Evolutionary conservation across 2,329 filamentous ascomycete species (phyloP).

Genomic region (Cladophialophora exuberans): DNA sequence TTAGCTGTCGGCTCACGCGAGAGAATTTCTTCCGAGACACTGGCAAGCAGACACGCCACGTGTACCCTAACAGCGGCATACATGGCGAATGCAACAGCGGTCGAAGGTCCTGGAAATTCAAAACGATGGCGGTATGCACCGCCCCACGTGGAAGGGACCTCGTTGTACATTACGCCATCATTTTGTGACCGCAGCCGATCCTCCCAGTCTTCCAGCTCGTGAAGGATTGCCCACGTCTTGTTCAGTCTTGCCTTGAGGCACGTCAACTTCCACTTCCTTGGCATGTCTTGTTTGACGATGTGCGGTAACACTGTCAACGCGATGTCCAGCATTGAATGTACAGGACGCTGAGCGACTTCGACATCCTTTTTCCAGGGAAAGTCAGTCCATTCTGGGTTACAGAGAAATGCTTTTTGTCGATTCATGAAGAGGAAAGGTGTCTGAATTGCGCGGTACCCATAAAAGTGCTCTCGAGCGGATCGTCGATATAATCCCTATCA

Average conservation of each 20-base stretch:
- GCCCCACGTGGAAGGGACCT: conserved; percentile 17
- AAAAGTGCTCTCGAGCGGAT: conserved; percentile 20
- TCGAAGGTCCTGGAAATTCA: conserved; percentile 15
- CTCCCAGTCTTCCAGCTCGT: conserved; percentile 24
- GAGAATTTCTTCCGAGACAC: conserved; percentile 15
- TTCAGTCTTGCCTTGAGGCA: conserved; percentile 15
- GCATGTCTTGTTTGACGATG: conserved; percentile 24
- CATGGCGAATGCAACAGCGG: conserved; percentile 21
- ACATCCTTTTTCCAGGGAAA: conserved; percentile 21
- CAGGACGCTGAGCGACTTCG: conserved; percentile 17
- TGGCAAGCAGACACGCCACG: conserved; percentile 18
- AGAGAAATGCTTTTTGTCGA: conserved; percentile 21
- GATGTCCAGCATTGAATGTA: conserved; percentile 26
- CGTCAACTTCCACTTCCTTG: conserved; percentile 12
- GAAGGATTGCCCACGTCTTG: conserved; percentile 3
- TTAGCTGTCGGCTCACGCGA: conserved; percentile 8
- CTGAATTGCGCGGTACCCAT: conserved; percentile 25
- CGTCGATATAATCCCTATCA: conserved; percentile 5
- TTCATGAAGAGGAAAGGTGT: conserved; percentile 28
- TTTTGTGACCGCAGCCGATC: conserved; percentile 13
- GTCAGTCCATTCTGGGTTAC: conserved; percentile 20
- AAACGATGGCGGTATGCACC: conserved; percentile 17
- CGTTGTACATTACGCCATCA: conserved; percentile 13
- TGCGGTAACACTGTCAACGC: conserved; percentile 21
- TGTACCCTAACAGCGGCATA: conserved; percentile 27